Percentiles rank a stretch among this genome's conserved stretches.
phyloP scores from a whole-genome alignment of 306 rosid species.

The Cicer pinnatifidum region DNA sequence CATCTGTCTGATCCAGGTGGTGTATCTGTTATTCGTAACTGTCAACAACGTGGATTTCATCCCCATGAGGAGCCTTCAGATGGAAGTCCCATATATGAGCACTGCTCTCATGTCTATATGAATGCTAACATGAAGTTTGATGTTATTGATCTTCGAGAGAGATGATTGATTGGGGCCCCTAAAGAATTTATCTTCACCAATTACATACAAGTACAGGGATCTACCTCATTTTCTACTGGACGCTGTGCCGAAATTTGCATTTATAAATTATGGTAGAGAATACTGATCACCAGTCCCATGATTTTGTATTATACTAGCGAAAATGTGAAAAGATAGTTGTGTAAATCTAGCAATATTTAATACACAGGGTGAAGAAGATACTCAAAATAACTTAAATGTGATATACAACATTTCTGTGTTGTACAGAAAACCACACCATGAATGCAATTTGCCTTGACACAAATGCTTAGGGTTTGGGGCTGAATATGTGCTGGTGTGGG shows the following conservation, averaged over 20 bases:
- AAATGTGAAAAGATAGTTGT: constrained; percentile 41
- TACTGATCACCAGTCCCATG: constrained; percentile 13
- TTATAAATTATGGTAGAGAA: constrained; percentile 36
- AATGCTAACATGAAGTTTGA: constrained; percentile 69
- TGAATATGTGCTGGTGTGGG: neutral
- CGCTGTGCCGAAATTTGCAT: constrained; percentile 44
- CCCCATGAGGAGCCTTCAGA: constrained; percentile 94
- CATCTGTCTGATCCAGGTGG: constrained; percentile 96
- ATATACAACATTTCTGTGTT: neutral
- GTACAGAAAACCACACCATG: constrained; percentile 4
- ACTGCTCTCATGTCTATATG: constrained; percentile 94
- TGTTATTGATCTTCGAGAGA: constrained; percentile 81
- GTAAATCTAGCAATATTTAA: constrained; percentile 32
- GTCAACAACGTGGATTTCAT: constrained; percentile 97
- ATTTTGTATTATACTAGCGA: constrained; percentile 49
- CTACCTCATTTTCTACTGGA: constrained; percentile 35
- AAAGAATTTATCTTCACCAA: constrained; percentile 24
- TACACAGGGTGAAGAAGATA: constrained; percentile 41
- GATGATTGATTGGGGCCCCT: constrained; percentile 39
- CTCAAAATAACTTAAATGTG: constrained; percentile 10
- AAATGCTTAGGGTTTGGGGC: neutral
- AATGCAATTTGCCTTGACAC: neutral
- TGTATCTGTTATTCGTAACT: constrained; percentile 83
- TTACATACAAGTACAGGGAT: constrained; percentile 37
- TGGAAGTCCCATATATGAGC: constrained; percentile 90